These are phyloP conservation scores for Candida nanaspora DNA, from an alignment of 805 yeast species.

Conservation along the genomic window DNA sequence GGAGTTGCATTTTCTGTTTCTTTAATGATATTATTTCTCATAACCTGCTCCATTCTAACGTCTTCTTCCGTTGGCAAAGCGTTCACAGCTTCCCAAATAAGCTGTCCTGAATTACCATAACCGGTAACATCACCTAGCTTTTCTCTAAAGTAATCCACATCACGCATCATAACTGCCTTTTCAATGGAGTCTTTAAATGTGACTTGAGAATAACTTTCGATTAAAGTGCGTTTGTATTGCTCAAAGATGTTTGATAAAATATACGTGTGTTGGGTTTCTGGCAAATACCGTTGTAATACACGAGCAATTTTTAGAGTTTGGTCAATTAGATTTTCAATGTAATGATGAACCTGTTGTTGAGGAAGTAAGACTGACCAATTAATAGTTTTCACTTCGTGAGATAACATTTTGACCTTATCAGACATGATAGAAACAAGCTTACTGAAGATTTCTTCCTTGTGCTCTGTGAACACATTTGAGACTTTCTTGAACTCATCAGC, in stretches of 20 bases:
- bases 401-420: constrained; percentile 50
- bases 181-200: constrained; percentile 43
- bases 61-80: constrained; percentile 44
- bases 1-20: neutral
- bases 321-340: constrained; percentile 59
- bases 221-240: constrained; percentile 48
- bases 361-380: constrained; percentile 44
- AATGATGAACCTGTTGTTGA: constrained; percentile 44
- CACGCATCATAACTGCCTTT: constrained; percentile 48
- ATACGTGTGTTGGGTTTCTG: constrained; percentile 37
- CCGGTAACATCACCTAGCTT: constrained; percentile 53
- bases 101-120: constrained; percentile 54
- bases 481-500: constrained; percentile 31
- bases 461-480: constrained; percentile 42
- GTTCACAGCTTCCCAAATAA: constrained; percentile 54
- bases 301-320: constrained; percentile 60
- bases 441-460: constrained; percentile 53
- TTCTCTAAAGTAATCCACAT: constrained; percentile 58
- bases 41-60: constrained; percentile 35
- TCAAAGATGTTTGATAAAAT: constrained; percentile 46
- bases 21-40: constrained; percentile 31
- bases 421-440: constrained; percentile 67
- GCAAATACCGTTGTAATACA: constrained; percentile 51
- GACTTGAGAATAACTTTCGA: constrained; percentile 44
- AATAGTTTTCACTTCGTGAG: constrained; percentile 36